Base-by-base conservation (phyloP, 2,329 filamentous ascomycete species). In the Curvularia sp. region DNA sequence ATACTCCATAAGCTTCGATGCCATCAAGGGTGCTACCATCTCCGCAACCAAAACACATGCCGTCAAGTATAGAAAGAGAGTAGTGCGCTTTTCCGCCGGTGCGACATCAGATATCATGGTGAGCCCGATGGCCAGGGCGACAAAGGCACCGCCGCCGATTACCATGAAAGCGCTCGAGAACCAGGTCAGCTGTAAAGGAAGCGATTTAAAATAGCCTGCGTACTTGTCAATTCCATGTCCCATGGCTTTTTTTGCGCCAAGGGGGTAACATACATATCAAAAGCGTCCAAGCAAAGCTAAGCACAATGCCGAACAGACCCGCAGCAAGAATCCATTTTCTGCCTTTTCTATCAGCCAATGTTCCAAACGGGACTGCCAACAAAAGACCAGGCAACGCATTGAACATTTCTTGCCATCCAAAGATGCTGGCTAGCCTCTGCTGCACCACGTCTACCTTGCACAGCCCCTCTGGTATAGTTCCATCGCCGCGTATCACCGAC, bases 41-140 rank as follows among this genome's bases (percentile, higher is more conserved):
- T 77, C 74, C 0, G 72, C 69, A 5, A 75, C 48, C 21, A 76
- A 74, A 61, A 68, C 73, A 55, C 54, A 71, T 52, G 69, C 73
- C 36, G 66, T 68, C 28, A 73, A 47, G 55, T 67, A 71, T 8
- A 71, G 59, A 41, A 72, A 74, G 13, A 76, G 63, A 25, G 67
- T 64, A 6, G 62, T 70, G 19, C 81, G 76, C 67, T 80, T 77
- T 19, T 79, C 77, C 3, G 81, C 76, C 1, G 77, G 80, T 6
- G 78, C 79, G n/a, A 84, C 78, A 63, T 84, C 82, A 0, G 81
- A 76, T 62, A 83, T 76, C 79, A 84, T 82, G 7, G 82, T 83
- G 67, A 81, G 77, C 54, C 80, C 76, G 32, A 83, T 77, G 2
- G 81, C 80, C 59, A 78, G 74, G 2, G 79, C 75, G 3, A 83